Conservation (phyloP, 139 green algal genomes). For the Picochlorum sp. region DNA sequence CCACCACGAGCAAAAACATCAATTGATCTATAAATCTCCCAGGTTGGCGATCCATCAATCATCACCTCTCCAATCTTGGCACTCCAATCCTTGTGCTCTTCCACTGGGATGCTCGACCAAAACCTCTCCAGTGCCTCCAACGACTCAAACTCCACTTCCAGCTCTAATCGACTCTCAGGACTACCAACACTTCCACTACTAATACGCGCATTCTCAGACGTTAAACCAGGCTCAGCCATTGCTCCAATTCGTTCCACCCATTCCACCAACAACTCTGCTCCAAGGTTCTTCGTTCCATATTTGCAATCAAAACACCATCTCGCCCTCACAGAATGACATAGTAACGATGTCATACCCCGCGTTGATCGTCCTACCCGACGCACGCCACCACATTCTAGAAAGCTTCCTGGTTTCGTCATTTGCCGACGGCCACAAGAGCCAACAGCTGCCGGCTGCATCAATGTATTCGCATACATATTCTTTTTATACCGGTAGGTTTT, state of each 20-base stretch:
- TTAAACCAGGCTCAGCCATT: slow-evolving; percentile 40
- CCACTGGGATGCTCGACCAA: slow-evolving; percentile 38
- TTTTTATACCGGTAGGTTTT: too few relatives aligned
- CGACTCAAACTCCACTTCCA: slow-evolving; percentile 50
- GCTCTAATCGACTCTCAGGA: slow-evolving; percentile 45
- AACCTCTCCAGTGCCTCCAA: slow-evolving; percentile 62
- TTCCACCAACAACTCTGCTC: slow-evolving; percentile 54
- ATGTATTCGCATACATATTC: too few relatives aligned
- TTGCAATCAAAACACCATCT: slow-evolving; percentile 22
- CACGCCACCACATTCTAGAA: too few relatives aligned
- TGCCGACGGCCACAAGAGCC: too few relatives aligned
- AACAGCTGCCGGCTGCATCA: too few relatives aligned
- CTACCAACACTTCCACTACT: slow-evolving; percentile 43
- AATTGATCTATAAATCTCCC: slow-evolving; percentile 44
- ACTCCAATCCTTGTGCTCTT: slow-evolving; percentile 34
- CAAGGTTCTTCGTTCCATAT: slow-evolving; percentile 62
- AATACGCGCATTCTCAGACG: slow-evolving; percentile 38
- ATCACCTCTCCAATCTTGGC: slow-evolving; percentile 42
- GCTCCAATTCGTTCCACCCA: slow-evolving; percentile 56
- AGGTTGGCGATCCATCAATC: slow-evolving; percentile 49
- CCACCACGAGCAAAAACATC: background rate
- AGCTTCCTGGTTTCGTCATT: too few relatives aligned
- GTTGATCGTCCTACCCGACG: too few relatives aligned
- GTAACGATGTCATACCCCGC: too few relatives aligned
- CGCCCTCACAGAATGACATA: background rate